Conservation (phyloP, 768 basidiomycete species). For the Mycena vulgaris region DNA sequence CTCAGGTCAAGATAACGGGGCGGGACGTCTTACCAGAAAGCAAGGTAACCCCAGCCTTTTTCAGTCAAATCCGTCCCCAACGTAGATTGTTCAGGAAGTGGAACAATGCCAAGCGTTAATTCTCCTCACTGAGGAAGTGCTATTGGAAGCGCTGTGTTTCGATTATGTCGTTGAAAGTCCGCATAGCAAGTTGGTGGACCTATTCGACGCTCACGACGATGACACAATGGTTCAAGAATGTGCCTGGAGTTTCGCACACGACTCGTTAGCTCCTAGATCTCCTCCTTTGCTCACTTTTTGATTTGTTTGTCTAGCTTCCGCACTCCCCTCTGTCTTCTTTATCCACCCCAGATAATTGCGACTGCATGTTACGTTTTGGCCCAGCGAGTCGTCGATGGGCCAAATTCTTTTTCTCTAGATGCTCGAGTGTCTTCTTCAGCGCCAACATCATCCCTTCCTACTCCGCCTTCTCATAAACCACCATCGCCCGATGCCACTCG, state of each 20-base stretch:
- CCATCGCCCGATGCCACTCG: conserved; percentile 79
- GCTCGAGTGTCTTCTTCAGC: conserved; percentile 80
- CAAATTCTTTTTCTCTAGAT: conserved; percentile 81
- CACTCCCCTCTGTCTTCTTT: conserved; percentile 84
- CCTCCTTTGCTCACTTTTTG: conserved; percentile 19
- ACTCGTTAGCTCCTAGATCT: conserved; percentile 72
- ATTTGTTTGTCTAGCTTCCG: conserved; percentile 69
- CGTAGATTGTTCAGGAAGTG: conserved; percentile 70
- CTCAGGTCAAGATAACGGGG: conserved; percentile 75
- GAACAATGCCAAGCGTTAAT: conserved; percentile 80
- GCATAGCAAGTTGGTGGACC: conserved; percentile 81
- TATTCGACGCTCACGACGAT: conserved; percentile 72
- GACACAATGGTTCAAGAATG: conserved; percentile 73
- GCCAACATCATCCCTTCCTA: conserved; percentile 83
- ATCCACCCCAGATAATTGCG: conserved; percentile 78
- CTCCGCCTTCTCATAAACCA: conserved; percentile 84
- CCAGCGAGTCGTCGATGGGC: conserved; percentile 80
- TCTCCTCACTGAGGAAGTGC: conserved; percentile 80
- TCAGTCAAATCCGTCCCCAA: neutral
- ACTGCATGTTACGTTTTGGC: conserved; percentile 85
- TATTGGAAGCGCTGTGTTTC: conserved; percentile 89
- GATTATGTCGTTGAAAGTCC: conserved; percentile 87
- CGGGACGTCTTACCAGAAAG: conserved; percentile 74
- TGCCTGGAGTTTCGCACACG: conserved; percentile 90
- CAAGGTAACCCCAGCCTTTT: conserved; percentile 61